Base-by-base conservation (phyloP, 202 grass and related monocot species). In the Saccharum hybrid region DNA sequence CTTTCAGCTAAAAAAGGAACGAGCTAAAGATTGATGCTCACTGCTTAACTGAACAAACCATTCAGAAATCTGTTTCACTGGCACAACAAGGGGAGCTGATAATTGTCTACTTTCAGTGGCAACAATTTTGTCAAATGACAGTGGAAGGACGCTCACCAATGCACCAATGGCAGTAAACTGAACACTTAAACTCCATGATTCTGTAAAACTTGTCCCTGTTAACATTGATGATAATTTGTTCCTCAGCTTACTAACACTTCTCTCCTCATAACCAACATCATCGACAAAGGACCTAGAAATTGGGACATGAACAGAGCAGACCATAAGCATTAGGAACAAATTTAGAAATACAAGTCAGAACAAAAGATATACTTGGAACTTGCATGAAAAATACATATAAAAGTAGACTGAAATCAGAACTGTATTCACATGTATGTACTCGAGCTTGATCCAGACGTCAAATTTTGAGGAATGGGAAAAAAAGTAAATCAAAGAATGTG, bases 11-110 rank as follows among this genome's bases (percentile, higher is more conserved):
- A 90, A 86, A 36, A 86, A 90, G 33, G 84, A 90, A 64, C 18
- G 1, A 13, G 88, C 84, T 63, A 86, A 64, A 64, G 80, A 71
- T 38, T 80, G 87, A 70, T 90, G 90, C 66, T 45, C 86, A 22
- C 72, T 91, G 82, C 86, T 94, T 83, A 98, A 85, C 37, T 93
- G 84, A 82, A 43, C 76, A 90, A 95, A 98, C 96, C 93, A 98
- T 52, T 90, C 86, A 63, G 79, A 91, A 42, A 95, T 85, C 71
- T 87, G 87, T 40, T 54, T 70, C 11, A 51, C 64, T 77, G 88
- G 80, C 45, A 59, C 49, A 66, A 49, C 39, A 77, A 63, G 84
- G 9, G 52, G 74, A 67, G 76, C 85, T 56, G 74, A 76, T 66
- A 87, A 70, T 68, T 65, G 34, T 49, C 65, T 81, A 62, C 37